Evolutionary conservation across 345 rosid species (phyloP).

Genomic region (Eucalyptus camaldulensis): DNA sequence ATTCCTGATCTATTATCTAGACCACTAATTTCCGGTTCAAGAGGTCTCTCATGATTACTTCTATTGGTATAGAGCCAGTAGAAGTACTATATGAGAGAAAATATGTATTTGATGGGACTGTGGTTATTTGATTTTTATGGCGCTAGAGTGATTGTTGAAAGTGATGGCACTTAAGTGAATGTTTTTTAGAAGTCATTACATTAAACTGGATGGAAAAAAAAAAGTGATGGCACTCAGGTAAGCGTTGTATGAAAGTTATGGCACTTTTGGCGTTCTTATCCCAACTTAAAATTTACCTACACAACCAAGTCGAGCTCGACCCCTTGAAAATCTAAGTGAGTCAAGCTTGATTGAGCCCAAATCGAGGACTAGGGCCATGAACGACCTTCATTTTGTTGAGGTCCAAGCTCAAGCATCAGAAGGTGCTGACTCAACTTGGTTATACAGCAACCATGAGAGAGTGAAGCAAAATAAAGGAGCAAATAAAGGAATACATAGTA

Average conservation of each 20-base stretch:
- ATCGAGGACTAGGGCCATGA: fast-evolving
- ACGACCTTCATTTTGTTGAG: background rate
- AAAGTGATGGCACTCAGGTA: no score
- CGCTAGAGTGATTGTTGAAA: background rate
- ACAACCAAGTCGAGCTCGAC: background rate
- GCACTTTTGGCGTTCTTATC: no score
- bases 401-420: background rate
- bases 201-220: no score
- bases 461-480: background rate
- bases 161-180: no score
- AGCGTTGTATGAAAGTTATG: no score
- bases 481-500: background rate
- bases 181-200: background rate
- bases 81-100: no score
- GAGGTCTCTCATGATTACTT: no score
- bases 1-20: no score
- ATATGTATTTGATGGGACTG: no score
- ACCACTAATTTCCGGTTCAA: no score
- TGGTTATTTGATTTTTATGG: no score
- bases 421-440: background rate
- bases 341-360: background rate
- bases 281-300: background rate
- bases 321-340: background rate
- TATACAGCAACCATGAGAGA: background rate
- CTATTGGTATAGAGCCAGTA: no score